phyloP scores from a whole-genome alignment of 164 flowering plant genomes.

The Umbellularia californica region DNA sequence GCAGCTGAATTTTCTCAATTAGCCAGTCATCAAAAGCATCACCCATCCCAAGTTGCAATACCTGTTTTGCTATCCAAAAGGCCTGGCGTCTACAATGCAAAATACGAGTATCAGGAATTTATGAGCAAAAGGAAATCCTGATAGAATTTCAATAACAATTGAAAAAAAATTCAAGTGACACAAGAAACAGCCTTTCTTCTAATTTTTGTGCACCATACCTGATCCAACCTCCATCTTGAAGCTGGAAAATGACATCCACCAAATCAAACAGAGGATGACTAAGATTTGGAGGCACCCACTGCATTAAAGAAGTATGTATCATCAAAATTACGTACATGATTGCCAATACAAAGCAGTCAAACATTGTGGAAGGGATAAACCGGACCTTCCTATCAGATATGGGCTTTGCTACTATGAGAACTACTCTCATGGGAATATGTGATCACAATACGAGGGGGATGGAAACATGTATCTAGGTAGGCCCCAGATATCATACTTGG shows the following conservation, averaged over 20 bases:
- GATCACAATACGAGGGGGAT: too few species aligned
- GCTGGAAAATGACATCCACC: conserved; percentile 92
- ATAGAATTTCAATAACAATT: too few species aligned
- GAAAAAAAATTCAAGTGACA: background rate
- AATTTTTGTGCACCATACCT: conserved; percentile 44
- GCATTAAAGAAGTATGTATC: conserved; percentile 18
- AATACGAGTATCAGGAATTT: conserved; percentile 1
- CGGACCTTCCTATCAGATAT: too few species aligned
- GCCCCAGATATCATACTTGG: too few species aligned
- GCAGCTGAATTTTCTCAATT: conserved; percentile 80
- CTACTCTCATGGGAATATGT: too few species aligned
- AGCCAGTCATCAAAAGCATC: conserved; percentile 99
- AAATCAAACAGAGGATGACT: conserved; percentile 78
- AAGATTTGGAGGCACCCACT: conserved; percentile 96
- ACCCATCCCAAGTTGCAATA: conserved; percentile 96
- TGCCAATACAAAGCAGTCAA: background rate
- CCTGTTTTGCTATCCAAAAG: conserved; percentile 95
- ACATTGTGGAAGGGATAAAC: too few species aligned
- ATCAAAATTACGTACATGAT: conserved; percentile 3
- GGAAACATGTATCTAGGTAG: too few species aligned
- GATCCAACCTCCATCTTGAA: conserved; percentile 98
- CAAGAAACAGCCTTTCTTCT: background rate
- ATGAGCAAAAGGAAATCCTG: background rate
- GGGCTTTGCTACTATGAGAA: too few species aligned
- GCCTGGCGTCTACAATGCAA: conserved; percentile 64